Evolutionary conservation across 345 rosid genomes (phyloP).

Genomic region (Populus tremula): DNA sequence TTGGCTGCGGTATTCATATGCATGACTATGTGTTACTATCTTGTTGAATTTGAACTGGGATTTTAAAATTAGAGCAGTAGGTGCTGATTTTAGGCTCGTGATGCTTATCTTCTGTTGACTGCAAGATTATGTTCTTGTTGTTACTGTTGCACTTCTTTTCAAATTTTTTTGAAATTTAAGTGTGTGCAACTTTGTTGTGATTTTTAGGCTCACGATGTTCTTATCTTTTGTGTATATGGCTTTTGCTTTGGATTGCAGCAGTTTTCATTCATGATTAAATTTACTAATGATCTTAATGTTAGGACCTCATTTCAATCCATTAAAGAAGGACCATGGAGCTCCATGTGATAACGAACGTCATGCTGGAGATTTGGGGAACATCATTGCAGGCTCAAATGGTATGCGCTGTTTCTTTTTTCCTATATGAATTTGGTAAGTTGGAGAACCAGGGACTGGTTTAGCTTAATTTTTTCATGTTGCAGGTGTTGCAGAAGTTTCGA

Average conservation of each 20-base stretch:
- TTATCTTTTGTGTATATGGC: not conserved
- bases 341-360: constrained; percentile 72
- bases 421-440: not conserved
- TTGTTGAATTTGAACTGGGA: not conserved
- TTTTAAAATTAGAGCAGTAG: not conserved
- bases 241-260: not conserved
- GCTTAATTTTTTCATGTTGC: constrained; percentile 26
- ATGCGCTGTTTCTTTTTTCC: constrained; percentile 8
- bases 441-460: not conserved
- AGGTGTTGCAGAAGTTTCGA: constrained; percentile 87
- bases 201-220: not conserved
- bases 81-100: not conserved
- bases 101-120: not conserved
- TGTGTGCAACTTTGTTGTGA: not conserved
- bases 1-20: not conserved
- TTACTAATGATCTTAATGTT: not conserved
- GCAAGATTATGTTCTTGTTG: not conserved
- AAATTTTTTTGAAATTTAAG: not conserved
- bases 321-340: constrained; percentile 74
- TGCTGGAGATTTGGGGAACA: constrained; percentile 95
- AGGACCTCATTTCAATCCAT: constrained; percentile 98
- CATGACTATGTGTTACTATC: not conserved
- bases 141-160: not conserved
- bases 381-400: constrained; percentile 77
- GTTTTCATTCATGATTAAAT: not conserved